Evolutionary conservation across 2,329 filamentous ascomycete species (phyloP).

Genomic region (Ambrosiella xylebori): DNA sequence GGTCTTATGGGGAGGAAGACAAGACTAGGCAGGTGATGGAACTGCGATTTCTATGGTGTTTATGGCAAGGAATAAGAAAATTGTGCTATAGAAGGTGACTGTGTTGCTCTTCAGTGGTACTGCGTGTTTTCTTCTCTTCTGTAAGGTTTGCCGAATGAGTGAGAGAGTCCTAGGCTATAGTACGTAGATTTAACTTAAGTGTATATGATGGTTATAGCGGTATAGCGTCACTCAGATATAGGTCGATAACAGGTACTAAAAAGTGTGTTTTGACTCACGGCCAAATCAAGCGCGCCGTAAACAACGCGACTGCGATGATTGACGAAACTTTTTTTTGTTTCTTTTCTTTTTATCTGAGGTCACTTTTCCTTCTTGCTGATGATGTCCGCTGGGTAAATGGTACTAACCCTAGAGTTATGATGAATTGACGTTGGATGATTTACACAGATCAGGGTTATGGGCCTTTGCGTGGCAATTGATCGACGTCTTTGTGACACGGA

Average conservation of each 20-base stretch:
- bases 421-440: neutral
- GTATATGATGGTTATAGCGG: neutral
- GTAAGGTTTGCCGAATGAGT: neutral
- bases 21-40: neutral
- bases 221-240: conserved; percentile 2
- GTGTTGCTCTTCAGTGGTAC: neutral
- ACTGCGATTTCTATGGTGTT: neutral
- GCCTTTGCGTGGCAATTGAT: neutral
- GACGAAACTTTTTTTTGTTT: neutral
- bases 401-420: neutral
- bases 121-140: neutral
- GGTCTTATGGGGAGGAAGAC: neutral
- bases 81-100: neutral
- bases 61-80: neutral
- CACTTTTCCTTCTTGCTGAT: neutral
- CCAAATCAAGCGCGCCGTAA: neutral
- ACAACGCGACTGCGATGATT: neutral
- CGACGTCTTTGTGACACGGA: neutral
- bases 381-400: neutral
- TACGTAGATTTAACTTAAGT: neutral
- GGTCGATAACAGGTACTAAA: neutral
- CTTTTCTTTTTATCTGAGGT: neutral
- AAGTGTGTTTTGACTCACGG: neutral
- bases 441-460: neutral
- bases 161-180: neutral